Base-by-base conservation (phyloP, 208 protist species). In the Leishmania mexicana region DNA sequence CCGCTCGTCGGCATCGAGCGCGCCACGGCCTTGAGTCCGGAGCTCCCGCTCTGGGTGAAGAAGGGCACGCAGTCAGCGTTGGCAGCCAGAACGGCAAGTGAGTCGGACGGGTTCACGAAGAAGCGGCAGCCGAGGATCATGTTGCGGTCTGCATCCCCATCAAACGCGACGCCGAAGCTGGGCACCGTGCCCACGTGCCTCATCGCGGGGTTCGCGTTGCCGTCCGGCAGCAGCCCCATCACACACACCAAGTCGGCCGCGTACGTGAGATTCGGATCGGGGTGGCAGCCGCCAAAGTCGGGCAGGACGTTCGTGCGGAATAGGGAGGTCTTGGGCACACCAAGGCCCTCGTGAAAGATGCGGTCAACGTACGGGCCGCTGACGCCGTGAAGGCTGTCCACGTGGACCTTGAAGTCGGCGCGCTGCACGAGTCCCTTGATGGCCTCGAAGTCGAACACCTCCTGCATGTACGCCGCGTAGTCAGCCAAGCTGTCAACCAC, bases 201-300 rank as follows among this genome's bases (percentile, higher is more conserved):
- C 80, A 90, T 71, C 21, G 78, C 85, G 3, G 79, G 35, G 76
- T 86, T 83, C 68, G 87, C 79, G 19, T 71, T 76, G 57, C 92
- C 90, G 76, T 97, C 91, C 4, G 89, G 78, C 70, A 89, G 88
- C 19, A 94, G 85, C 21, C 98, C 91, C 95, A 99, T 97, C 57
- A 91, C 87, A 28, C 60, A 70, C 13, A 99, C 99, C 0, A 99
- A 92, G 17, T 98, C 91, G 40, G 86, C 78, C 13, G 99, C 99
- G 87, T 99, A 99, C 8, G 96, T 99, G 8, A 99, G 91, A 86
- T 99, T 99, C 31, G 99, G 99, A 84, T 99, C 99, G 24, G 99
- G 98, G 91, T 99, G 99, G 57, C 85, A 82, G 42, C 97, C 96
- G 76, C 98, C 98, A 91, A 99, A 99, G 83, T 99, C 98, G 38